phyloP scores from a whole-genome alignment of 768 basidiomycete species.

The Cystobasidium ongulense region DNA sequence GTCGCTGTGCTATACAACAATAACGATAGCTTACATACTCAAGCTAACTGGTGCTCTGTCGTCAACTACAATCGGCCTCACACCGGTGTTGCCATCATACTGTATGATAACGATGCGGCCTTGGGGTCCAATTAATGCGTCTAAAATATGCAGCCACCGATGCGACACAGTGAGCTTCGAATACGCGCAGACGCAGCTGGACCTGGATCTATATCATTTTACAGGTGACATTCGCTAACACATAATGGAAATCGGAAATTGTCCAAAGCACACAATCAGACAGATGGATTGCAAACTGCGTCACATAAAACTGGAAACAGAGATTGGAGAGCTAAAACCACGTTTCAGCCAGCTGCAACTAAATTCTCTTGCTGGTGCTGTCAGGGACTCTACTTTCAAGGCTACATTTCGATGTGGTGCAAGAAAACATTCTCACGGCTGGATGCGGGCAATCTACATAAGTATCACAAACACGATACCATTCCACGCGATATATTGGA shows the following conservation, averaged over 20 bases:
- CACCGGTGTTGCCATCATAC: too few species aligned
- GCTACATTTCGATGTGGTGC: conserved; percentile 91
- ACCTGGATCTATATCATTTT: conserved; percentile 97
- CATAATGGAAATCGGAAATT: conserved; percentile 98
- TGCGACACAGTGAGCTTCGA: conserved; percentile 86
- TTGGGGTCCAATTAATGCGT: too few species aligned
- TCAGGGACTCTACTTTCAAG: conserved; percentile 91
- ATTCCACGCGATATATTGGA: conserved; percentile 73
- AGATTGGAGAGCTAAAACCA: too few species aligned
- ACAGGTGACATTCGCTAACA: conserved; percentile 88
- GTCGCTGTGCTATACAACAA: too few species aligned
- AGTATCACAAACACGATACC: conserved; percentile 59
- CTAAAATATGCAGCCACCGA: conserved; percentile 57
- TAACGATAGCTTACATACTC: too few species aligned
- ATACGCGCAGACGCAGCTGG: conserved; percentile 79
- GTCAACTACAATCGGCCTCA: too few species aligned
- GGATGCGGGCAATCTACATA: conserved; percentile 75
- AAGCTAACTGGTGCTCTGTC: too few species aligned
- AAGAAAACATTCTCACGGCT: conserved; percentile 72
- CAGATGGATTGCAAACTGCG: conserved; percentile 82
- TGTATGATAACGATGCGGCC: too few species aligned
- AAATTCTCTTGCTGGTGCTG: too few species aligned
- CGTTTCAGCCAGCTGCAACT: too few species aligned
- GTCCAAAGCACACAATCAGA: conserved; percentile 78
- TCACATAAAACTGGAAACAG: too few species aligned